Evolutionary conservation across 139 green algal species (phyloP).

Genomic region (Chlamydomonas incerta): DNA sequence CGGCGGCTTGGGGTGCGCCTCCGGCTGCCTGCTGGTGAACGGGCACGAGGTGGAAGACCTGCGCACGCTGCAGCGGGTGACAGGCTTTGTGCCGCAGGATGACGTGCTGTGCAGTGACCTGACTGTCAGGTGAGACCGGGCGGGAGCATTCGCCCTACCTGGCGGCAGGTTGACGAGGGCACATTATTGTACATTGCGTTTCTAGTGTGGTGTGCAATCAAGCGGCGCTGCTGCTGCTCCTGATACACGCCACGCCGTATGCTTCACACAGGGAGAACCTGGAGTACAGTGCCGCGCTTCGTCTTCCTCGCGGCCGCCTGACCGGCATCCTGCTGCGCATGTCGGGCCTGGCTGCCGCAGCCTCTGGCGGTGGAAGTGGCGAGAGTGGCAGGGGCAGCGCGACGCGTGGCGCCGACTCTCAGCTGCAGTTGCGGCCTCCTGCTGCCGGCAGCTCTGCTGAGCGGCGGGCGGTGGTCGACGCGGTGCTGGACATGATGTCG

Average conservation of each 20-base stretch:
- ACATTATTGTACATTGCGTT: too few species aligned
- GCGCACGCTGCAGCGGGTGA: constrained; percentile 11
- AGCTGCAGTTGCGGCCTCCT: background rate
- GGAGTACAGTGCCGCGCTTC: constrained; percentile 46
- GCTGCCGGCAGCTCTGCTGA: background rate
- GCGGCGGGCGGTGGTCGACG: constrained; percentile 24
- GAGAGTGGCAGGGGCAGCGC: background rate
- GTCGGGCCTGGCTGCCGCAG: too few species aligned
- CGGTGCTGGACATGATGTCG: constrained; percentile 51
- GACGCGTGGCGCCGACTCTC: too few species aligned
- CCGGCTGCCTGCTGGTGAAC: constrained; percentile 40
- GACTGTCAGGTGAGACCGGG: constrained; percentile 15
- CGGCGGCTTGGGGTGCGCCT: background rate
- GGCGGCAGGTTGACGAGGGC: too few species aligned
- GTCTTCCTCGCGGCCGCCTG: constrained; percentile 37
- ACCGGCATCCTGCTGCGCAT: background rate
- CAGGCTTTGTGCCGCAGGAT: constrained; percentile 85
- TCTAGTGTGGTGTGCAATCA: too few species aligned
- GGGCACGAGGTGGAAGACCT: background rate
- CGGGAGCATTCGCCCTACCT: too few species aligned
- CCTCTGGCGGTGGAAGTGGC: too few species aligned
- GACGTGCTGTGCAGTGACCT: constrained; percentile 17
- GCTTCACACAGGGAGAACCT: constrained; percentile 69
- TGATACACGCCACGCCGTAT: too few species aligned
- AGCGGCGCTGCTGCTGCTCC: too few species aligned